A percentile compares a stretch with the other conserved stretches of the same genome.
These are phyloP conservation scores for Venturia oleaginea DNA, from an alignment of 2,329 filamentous ascomycete species.

Conservation along the genomic window DNA sequence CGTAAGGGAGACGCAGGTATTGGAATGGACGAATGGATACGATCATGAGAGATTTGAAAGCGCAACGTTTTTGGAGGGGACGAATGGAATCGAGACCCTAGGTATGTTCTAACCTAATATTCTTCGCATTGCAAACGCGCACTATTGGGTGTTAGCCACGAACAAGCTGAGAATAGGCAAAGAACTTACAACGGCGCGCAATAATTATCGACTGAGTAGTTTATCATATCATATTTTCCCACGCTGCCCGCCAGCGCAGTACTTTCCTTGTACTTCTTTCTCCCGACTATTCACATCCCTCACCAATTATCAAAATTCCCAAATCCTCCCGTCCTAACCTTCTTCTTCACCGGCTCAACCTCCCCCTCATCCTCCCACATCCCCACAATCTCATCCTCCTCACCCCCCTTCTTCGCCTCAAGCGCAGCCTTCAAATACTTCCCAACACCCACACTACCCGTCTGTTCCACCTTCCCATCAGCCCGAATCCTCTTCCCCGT, in stretches of 20 bases:
- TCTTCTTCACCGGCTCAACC: slow-evolving; percentile 67
- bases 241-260: too few species aligned
- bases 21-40: neutral
- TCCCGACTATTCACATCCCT: neutral
- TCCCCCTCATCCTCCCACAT: slow-evolving; percentile 56
- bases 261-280: too few species aligned
- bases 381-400: slow-evolving; percentile 35
- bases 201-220: neutral
- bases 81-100: neutral
- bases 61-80: neutral
- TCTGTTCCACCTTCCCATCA: slow-evolving; percentile 48
- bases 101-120: neutral
- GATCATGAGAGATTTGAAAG: neutral
- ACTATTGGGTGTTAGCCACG: neutral
- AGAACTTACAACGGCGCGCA: neutral
- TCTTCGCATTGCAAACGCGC: neutral
- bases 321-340: slow-evolving; percentile 70
- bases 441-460: slow-evolving; percentile 51
- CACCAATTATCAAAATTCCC: slow-evolving; percentile 93
- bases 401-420: slow-evolving; percentile 21
- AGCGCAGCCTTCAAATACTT: slow-evolving; percentile 69
- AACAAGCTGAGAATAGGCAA: neutral
- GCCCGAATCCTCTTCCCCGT: slow-evolving; percentile 81
- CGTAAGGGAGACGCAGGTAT: neutral
- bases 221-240: neutral